Conservation (phyloP, 805 yeast species). For the Candida coleopterorum region DNA sequence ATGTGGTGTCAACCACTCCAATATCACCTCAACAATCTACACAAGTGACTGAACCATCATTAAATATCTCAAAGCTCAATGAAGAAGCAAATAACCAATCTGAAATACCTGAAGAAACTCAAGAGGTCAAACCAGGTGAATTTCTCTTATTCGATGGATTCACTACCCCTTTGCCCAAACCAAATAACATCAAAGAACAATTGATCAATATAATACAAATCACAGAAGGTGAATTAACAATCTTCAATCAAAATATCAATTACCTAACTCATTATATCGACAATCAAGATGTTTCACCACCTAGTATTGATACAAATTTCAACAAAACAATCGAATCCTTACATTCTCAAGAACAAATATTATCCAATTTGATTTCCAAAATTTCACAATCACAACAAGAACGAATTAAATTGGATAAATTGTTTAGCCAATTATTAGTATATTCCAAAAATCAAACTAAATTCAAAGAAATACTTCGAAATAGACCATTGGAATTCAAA, state of each 20-base stretch:
- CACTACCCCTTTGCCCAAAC: background rate
- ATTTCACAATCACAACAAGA: constrained; percentile 14
- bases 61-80: too few relatives aligned
- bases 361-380: constrained; percentile 3
- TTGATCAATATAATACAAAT: constrained; percentile 19
- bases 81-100: too few relatives aligned
- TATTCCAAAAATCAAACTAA: constrained; percentile 10
- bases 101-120: too few relatives aligned
- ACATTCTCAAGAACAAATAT: background rate
- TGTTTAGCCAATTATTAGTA: constrained; percentile 22
- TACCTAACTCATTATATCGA: constrained; percentile 9
- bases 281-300: background rate
- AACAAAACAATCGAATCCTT: background rate
- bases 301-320: background rate
- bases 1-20: too few relatives aligned
- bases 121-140: constrained; percentile 3
- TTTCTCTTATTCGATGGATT: constrained; percentile 8
- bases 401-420: constrained; percentile 19
- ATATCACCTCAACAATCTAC: too few relatives aligned
- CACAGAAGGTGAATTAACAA: constrained; percentile 22
- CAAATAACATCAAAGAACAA: constrained; percentile 1
- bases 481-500: constrained; percentile 28
- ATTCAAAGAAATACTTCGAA: constrained; percentile 9
- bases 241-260: constrained; percentile 18
- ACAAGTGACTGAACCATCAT: too few relatives aligned